Percentiles rank a stretch among this genome's conserved stretches.
phyloP scores from a whole-genome alignment of 345 rosid genomes.

The Clausena lansium region DNA sequence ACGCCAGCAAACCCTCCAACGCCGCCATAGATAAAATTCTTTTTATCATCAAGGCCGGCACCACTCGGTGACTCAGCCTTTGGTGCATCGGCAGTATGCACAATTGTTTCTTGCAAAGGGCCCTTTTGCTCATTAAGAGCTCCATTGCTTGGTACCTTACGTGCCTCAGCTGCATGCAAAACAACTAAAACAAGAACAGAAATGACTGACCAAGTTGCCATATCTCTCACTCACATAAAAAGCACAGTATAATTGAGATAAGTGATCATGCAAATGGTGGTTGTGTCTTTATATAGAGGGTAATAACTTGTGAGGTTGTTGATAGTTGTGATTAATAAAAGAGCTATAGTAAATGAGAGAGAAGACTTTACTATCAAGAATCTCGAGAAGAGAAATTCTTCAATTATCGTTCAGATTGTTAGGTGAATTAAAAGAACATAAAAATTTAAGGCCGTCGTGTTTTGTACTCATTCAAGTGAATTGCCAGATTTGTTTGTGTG shows the following conservation, averaged over 20 bases:
- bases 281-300: slow-evolving; percentile 34
- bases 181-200: slow-evolving; percentile 24
- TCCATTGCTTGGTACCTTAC: slow-evolving; percentile 30
- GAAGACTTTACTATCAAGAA: slow-evolving; percentile 14
- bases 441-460: slow-evolving; percentile 28
- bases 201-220: slow-evolving; percentile 18
- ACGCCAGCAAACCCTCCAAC: slow-evolving; percentile 73
- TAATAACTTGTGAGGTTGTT: slow-evolving; percentile 22
- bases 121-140: slow-evolving; percentile 14
- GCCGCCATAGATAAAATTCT: slow-evolving; percentile 58
- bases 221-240: slow-evolving; percentile 2
- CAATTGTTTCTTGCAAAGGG: slow-evolving; percentile 24
- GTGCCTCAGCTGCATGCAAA: slow-evolving; percentile 35
- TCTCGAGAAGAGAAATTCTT: slow-evolving; percentile 42
- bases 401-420: slow-evolving; percentile 26
- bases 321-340: slow-evolving; percentile 49
- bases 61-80: slow-evolving; percentile 36
- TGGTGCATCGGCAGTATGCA: slow-evolving; percentile 37
- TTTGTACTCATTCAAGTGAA: slow-evolving; percentile 8
- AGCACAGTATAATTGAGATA: neutral
- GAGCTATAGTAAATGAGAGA: slow-evolving; percentile 16
- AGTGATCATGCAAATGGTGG: neutral
- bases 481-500: neutral
- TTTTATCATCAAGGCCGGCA: slow-evolving; percentile 47
- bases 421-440: slow-evolving; percentile 29